Evolutionary conservation across 768 basidiomycete genomes (phyloP), one percentile per base, ranked within the genome.

Genomic region (Suillus weaverae): DNA sequence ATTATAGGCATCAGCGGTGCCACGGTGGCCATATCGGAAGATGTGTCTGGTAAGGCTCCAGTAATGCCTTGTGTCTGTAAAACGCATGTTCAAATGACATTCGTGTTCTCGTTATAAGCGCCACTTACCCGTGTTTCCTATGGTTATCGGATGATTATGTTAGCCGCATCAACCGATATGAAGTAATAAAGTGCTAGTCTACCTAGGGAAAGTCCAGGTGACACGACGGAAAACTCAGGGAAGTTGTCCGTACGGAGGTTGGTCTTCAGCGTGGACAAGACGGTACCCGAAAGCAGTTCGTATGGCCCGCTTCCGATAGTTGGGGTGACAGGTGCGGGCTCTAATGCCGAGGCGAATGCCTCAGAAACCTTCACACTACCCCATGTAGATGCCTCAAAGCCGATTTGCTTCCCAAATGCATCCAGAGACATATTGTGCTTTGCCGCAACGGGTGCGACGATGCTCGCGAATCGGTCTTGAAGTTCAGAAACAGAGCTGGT

Each of bases 31-130:
- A 69, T 82, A 85, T 48, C 83, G 81, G 74, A 82, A 82, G 63
- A 84, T 83, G 66, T 83, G 77, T 39, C 67, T 68, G 26, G 83
- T 82, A 32, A 85, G 75, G 62, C 75, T 74, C 83, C 82, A 83
- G 60, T 83, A 83, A 59, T 74, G 74, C 48, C 73, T 67, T 18
- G 84, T 84, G 69, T 85, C 82, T 81, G 66, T 2, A 48, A 60
- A 60, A 61, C 62, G 53, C 41, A 63, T 62, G 65, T 64, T 76
- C 65, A 69, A 60, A 38, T 73, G 67, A 70, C 68, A 44, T 73
- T 66, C 70, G 70, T 35, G 33, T 61, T 59, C 44, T 63, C 67
- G 53, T 67, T 30, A 62, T 41, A 30, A 30, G 26, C 26, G 18
- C 55, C 39, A 53, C 70, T 67, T 56, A 70, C 70, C 72, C 43